Evolutionary conservation across 1,139 yeast genomes (phyloP).

Genomic region (Sugiyamaella paludigena): DNA sequence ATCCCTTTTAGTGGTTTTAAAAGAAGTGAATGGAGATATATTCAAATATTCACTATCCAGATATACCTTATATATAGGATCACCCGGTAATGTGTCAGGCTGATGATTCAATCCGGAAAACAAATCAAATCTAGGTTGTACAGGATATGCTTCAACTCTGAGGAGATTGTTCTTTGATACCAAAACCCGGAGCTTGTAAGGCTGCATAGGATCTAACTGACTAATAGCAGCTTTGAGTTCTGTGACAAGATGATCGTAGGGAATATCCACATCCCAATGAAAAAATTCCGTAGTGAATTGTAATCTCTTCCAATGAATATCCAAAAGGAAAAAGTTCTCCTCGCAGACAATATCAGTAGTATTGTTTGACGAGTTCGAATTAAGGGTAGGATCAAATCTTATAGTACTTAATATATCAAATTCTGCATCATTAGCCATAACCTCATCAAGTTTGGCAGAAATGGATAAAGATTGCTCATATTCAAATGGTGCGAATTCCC

Average conservation of each 20-base stretch:
- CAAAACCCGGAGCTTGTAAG: slow-evolving; percentile 62
- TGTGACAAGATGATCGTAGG: slow-evolving; percentile 44
- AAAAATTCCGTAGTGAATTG: slow-evolving; percentile 56
- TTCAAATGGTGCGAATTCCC: slow-evolving; percentile 9
- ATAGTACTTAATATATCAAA: slow-evolving; percentile 66
- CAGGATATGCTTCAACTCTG: slow-evolving; percentile 50
- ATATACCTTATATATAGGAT: slow-evolving; percentile 55
- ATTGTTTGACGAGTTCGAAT: slow-evolving; percentile 23
- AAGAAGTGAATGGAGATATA: slow-evolving; percentile 77
- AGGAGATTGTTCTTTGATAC: slow-evolving; percentile 50
- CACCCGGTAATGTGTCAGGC: slow-evolving; percentile 28
- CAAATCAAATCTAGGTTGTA: slow-evolving; percentile 42
- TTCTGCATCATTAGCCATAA: slow-evolving; percentile 8
- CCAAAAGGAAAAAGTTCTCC: slow-evolving; percentile 50
- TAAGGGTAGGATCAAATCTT: slow-evolving; percentile 63
- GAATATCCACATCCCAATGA: slow-evolving; percentile 46
- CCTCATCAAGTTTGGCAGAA: slow-evolving; percentile 3
- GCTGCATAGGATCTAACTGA: slow-evolving; percentile 33
- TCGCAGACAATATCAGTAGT: slow-evolving; percentile 9
- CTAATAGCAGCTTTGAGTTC: slow-evolving; percentile 47
- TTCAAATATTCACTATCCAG: slow-evolving; percentile 54
- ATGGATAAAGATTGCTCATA: slow-evolving; percentile 10
- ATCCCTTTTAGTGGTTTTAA: slow-evolving; percentile 76
- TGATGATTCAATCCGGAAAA: slow-evolving; percentile 43
- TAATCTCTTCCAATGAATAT: slow-evolving; percentile 62